Evolutionary conservation across 441 rosid species (phyloP).

Genomic region (Lepidium campestre): DNA sequence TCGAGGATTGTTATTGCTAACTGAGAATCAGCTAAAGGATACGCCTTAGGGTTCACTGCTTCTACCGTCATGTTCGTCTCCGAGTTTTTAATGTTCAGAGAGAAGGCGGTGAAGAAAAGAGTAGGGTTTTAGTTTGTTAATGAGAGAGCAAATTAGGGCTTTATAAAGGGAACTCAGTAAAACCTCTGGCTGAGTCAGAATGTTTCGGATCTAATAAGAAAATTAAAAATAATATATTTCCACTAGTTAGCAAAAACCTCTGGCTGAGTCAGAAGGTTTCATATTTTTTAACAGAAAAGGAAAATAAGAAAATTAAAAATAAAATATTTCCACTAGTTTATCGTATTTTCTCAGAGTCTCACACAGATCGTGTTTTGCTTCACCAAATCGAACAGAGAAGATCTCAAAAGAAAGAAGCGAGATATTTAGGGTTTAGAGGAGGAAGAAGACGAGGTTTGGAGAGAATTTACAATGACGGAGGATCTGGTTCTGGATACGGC

Average conservation of each 20-base stretch:
- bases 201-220: background rate
- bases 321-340: background rate
- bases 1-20: constrained; percentile 68
- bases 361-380: constrained; percentile 22
- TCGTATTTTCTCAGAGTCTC: background rate
- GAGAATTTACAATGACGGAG: constrained; percentile 58
- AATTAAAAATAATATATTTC: background rate
- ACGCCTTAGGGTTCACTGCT: constrained; percentile 88
- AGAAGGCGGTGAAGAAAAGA: background rate
- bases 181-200: background rate
- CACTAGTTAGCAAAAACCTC: background rate
- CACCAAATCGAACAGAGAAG: constrained; percentile 8
- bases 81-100: background rate
- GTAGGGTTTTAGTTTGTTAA: constrained; percentile 9
- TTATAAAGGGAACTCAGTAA: background rate
- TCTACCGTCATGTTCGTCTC: constrained; percentile 38
- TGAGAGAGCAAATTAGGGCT: background rate
- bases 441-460: background rate
- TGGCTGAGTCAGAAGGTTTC: background rate
- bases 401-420: constrained; percentile 1
- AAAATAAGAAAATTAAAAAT: background rate
- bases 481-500: constrained; percentile 93
- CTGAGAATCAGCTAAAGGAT: constrained; percentile 81
- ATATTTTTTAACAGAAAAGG: background rate
- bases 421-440: background rate